Evolutionary conservation across 306 rosid species (phyloP), one percentile per base, ranked within the genome.

Genomic region (Mucuna pruriens): DNA sequence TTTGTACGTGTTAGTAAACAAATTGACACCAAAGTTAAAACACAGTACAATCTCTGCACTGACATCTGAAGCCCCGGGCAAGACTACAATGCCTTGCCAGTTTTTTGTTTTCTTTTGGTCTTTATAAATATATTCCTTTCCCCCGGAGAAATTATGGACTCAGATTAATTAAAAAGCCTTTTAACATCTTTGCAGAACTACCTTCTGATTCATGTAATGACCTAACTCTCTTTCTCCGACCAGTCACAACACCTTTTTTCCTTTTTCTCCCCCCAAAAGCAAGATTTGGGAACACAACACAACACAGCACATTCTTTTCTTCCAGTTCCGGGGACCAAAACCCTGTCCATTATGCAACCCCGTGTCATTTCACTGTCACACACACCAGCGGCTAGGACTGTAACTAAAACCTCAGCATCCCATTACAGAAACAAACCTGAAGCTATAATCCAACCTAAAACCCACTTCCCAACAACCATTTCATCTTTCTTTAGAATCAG

Each of bases 401-500:
- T 12, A 61, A 74, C 75, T 25, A 74, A 76, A 80, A 70, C 58
- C 78, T 71, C 76, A 83, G 68, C 33, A 71, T 65, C 75, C 72
- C 69, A 26, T 71, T 46, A 71, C 63, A 67, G 76, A 57, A 68
- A 61, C 80, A 62, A 73, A 64, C 57, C 73, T 39, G 40, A 79
- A 79, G 42, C 58, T 23, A 51, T 73, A 60, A 61, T 70, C 84
- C 74, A 86, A 48, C 46, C 77, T 29, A 20, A 71, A 83, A 57
- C 60, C 42, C 89, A 79, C 38, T 82, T 84, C 84, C 89, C 89
- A 82, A 83, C 73, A 76, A 79, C 48, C 34, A 74, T 74, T 80
- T 72, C 83, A 29, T 29, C 74, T 45, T 77, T 90, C 94, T 85
- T 85, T 48, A 83, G 88, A 88, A 85, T 88, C 90, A 90, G 94